A percentile compares a stretch with the other conserved stretches of the same genome.
Conservation (phyloP, 345 rosid species). For the Salix purpurea region DNA sequence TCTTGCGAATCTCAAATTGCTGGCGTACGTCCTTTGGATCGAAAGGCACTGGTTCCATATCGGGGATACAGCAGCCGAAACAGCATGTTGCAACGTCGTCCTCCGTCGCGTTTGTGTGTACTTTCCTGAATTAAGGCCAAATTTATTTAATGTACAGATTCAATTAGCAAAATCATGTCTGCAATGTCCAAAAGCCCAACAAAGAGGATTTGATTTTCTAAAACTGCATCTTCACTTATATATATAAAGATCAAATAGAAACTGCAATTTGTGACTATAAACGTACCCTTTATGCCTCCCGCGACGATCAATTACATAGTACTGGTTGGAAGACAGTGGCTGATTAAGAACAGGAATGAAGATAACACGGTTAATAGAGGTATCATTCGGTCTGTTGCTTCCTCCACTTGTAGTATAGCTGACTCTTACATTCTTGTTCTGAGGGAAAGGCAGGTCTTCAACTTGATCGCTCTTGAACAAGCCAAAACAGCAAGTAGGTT, state of each 20-base stretch:
- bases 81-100: conserved; percentile 16
- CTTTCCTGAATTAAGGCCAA: conserved; percentile 8
- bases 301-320: conserved; percentile 9
- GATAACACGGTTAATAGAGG: conserved; percentile 13
- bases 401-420: too few species aligned
- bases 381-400: background rate
- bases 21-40: conserved; percentile 6
- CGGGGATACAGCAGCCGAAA: conserved; percentile 5
- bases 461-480: conserved; percentile 11
- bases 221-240: background rate
- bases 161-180: too few species aligned
- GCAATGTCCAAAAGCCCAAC: too few species aligned
- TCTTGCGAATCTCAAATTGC: conserved; percentile 5
- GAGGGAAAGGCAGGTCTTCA: conserved; percentile 48
- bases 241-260: background rate
- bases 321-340: conserved; percentile 47
- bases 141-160: too few species aligned
- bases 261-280: background rate
- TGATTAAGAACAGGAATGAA: conserved; percentile 50
- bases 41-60: background rate
- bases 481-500: conserved; percentile 46
- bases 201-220: background rate
- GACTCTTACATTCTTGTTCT: conserved; percentile 38
- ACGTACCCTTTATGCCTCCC: conserved; percentile 18
- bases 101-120: conserved; percentile 8